These are phyloP conservation scores for Colletotrichum liriopes DNA, from an alignment of 2,329 filamentous ascomycete species.

Conservation along the genomic window DNA sequence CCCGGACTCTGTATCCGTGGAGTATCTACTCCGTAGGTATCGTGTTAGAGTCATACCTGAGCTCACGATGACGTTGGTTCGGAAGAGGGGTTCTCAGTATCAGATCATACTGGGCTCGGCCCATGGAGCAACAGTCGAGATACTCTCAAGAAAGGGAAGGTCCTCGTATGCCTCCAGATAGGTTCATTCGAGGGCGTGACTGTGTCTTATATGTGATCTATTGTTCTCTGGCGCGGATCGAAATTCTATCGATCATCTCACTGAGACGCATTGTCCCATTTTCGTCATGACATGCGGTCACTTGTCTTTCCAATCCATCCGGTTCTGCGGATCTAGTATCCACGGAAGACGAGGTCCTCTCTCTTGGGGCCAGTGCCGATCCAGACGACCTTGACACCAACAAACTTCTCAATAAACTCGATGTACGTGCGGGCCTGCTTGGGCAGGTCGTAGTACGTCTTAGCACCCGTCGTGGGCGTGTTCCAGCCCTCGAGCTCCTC, in stretches of 20 bases:
- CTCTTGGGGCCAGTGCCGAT: slow-evolving; percentile 78
- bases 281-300: neutral
- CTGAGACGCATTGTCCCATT: neutral
- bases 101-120: neutral
- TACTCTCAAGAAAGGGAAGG: neutral
- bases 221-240: neutral
- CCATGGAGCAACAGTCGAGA: neutral
- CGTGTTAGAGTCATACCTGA: neutral
- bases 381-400: slow-evolving; percentile 66
- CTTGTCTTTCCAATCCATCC: neutral
- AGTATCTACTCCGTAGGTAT: neutral
- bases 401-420: slow-evolving; percentile 76
- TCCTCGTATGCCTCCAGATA: neutral
- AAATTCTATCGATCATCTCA: slow-evolving; percentile 7
- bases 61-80: neutral
- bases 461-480: slow-evolving; percentile 72
- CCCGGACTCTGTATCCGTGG: neutral
- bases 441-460: slow-evolving; percentile 75
- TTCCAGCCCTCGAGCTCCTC: slow-evolving; percentile 80
- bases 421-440: slow-evolving; percentile 76
- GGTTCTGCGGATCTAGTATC: slow-evolving; percentile 20
- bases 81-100: neutral
- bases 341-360: slow-evolving; percentile 72
- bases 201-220: slow-evolving; percentile 9
- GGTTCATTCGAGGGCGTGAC: neutral